Base-by-base conservation (phyloP, 2,329 filamentous ascomycete genomes). In the Sporothrix brasiliensis region DNA sequence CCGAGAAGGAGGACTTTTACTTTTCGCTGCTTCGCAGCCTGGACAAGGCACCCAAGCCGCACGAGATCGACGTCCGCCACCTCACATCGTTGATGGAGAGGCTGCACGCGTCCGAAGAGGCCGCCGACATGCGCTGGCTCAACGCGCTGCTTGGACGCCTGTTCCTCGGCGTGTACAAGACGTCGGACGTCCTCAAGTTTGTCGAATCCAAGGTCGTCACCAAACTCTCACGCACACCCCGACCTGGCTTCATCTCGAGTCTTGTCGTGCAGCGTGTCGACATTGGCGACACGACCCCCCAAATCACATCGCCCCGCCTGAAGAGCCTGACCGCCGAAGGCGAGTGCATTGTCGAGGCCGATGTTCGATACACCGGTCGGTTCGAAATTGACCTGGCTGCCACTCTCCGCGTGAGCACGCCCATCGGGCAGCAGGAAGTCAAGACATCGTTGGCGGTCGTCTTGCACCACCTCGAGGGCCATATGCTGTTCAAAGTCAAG, bases 1-100 rank as follows among this genome's bases (percentile, higher is more conserved):
- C 94, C 0, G 93, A 95, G 61, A 99, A 99, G 79, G 95, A 99
- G 79, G 95, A 99, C 78, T 98, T 99, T 80, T 99, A 99, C 79
- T 94, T 97, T 80, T 92, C 94, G 14, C 84, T 99, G 75, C 83
- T 99, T 52, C 89, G 90, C 75, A 96, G 94, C 73, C 92, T 97
- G 77, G 90, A 93, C 74, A 83, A 83, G 24, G 86, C 89, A 0
- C 93, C 93, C 0, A 85, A 85, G 68, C 91, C 92, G 11, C 87
- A 92, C 73, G 85, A 89, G 16, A 97, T 97, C 76, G 91, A 97
- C 41, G 88, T 93, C 19, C 90, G 91, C 76, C 89, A 97, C 80
- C 92, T 98, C 61, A 93, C 98, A 75, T 90, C 91, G 39, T 84
- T 99, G 21, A 93, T 99, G 5, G 93, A 97, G 78, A 90, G 90